Evolutionary conservation across 2,329 filamentous ascomycete species (phyloP).

Genomic region (Ophioceras dolichostomum): DNA sequence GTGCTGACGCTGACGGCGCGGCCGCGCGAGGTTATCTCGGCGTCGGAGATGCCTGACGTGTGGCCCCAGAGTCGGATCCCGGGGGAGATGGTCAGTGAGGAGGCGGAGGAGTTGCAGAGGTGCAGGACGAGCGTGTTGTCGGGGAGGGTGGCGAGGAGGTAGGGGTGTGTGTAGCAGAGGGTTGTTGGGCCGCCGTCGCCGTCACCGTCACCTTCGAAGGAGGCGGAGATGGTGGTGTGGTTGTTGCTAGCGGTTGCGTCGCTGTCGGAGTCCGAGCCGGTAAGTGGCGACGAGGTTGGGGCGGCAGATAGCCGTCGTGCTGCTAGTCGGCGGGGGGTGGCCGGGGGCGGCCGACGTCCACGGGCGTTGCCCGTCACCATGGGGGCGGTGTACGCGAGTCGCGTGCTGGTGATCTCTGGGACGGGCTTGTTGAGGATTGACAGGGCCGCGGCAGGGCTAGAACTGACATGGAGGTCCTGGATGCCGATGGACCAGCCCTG

Average conservation of each 20-base stretch:
- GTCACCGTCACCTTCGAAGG: too few species aligned
- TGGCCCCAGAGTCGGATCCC: constrained; percentile 81
- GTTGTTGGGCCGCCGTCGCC: constrained; percentile 42
- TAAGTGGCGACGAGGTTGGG: too few species aligned
- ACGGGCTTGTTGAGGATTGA: constrained; percentile 3
- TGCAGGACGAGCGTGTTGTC: constrained; percentile 83
- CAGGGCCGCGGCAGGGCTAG: constrained; percentile 4
- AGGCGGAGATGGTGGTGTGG: too few species aligned
- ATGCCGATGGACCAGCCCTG: constrained; percentile 82
- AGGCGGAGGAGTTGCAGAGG: constrained; percentile 61
- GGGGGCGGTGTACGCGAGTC: constrained; percentile 26
- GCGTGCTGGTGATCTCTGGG: constrained; percentile 23
- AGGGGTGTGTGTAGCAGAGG: constrained; percentile 67
- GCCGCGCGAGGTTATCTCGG: constrained; percentile 71
- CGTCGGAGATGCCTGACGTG: constrained; percentile 77
- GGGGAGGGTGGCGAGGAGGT: constrained; percentile 69
- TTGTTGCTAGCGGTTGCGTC: not conserved
- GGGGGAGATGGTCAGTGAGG: constrained; percentile 54
- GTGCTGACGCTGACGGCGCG: constrained; percentile 84
- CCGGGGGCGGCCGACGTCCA: too few species aligned
- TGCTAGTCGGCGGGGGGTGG: too few species aligned
- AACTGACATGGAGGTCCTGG: constrained; percentile 66
- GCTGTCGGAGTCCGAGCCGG: too few species aligned
- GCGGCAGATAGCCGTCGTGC: too few species aligned
- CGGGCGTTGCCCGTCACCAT: constrained; percentile 9